These are phyloP conservation scores for Torulaspora maleeae DNA, from an alignment of 805 yeast species.

Conservation along the genomic window DNA sequence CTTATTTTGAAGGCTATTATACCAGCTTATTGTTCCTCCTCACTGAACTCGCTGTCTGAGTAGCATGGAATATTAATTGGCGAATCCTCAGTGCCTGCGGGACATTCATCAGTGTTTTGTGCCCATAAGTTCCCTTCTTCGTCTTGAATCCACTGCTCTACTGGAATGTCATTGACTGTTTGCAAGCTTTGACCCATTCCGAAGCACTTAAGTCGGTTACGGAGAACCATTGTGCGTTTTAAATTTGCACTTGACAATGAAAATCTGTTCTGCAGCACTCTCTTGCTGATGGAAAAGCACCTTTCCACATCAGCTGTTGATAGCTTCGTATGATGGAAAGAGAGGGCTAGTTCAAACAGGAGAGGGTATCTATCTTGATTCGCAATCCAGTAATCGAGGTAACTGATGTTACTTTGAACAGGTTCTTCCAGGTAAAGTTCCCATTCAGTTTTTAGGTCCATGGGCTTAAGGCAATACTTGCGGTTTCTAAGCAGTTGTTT, in stretches of 20 bases:
- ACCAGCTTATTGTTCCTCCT: no score
- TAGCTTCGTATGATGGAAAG: slow-evolving; percentile 13
- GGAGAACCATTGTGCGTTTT: slow-evolving; percentile 12
- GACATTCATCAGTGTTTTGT: background rate
- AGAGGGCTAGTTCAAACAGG: no score
- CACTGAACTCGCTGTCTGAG: slow-evolving; percentile 7
- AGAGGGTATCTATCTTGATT: slow-evolving; percentile 15
- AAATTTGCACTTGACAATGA: slow-evolving; percentile 12
- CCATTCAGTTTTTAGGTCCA: slow-evolving; percentile 11
- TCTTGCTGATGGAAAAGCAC: slow-evolving; percentile 11
- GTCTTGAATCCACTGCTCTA: slow-evolving; percentile 14
- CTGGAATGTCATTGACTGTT: slow-evolving; percentile 8
- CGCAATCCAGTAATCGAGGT: slow-evolving; percentile 14
- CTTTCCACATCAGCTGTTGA: slow-evolving; percentile 13
- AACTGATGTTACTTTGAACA: slow-evolving; percentile 6
- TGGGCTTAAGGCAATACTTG: background rate
- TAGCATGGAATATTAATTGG: background rate
- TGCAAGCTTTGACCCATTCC: slow-evolving; percentile 10
- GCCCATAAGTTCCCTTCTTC: slow-evolving; percentile 8
- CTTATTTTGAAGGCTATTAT: no score
- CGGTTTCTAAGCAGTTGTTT: slow-evolving; percentile 5
- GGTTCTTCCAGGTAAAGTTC: slow-evolving; percentile 14
- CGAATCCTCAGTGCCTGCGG: background rate
- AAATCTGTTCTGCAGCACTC: slow-evolving; percentile 8
- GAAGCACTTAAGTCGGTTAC: slow-evolving; percentile 15